Base-by-base conservation (phyloP, 176 grass and related monocot species). In the Tillandsia leiboldiana region DNA sequence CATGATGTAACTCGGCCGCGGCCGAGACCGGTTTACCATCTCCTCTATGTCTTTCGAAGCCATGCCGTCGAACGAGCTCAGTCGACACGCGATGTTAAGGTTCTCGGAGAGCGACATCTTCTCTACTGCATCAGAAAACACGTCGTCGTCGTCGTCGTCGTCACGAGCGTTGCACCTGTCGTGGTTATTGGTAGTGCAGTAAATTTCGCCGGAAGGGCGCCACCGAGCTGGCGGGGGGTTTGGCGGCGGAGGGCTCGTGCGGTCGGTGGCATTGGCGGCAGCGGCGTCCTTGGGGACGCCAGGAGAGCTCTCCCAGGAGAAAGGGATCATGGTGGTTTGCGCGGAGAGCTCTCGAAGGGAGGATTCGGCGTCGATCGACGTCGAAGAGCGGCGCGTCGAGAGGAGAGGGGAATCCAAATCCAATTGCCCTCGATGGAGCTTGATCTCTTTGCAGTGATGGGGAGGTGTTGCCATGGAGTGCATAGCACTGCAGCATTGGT, bases 281-380 rank as follows among this genome's bases (percentile, higher is more conserved):
- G 29, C 52, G 23, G 11, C 56, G 51, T 51, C 72, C 82, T 91
- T 96, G 42, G 83, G 83, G 51, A 96, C 88, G 18, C 92, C 88
- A 0, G 92, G 92, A 2, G 92, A 96, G 79, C 86, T 91, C 81
- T 96, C 92, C 92, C 92, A 96, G 13, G 88, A 96, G 73, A 96
- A 96, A 1, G 92, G 92, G 13, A 96, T 86, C 0, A 79, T 82
- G 42, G 78, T 88, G 15, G 80, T 76, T 23, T 66, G 53, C 74
- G 83, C 51, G 88, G 87, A 26, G 80, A 27, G 2, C 70, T 75
- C 23, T 33, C 53, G 65, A 64, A 33, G 63, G 79, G 78, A 54
- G 80, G 20, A 15, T 59, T 82, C 59, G 63, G 63, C 69, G 51
- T 78, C 78, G 18, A 61, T 1, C 13, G 83, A 80, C 15, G 66